phyloP scores from a whole-genome alignment of 2,329 filamentous ascomycete species.

The Xylaria multiplex region DNA sequence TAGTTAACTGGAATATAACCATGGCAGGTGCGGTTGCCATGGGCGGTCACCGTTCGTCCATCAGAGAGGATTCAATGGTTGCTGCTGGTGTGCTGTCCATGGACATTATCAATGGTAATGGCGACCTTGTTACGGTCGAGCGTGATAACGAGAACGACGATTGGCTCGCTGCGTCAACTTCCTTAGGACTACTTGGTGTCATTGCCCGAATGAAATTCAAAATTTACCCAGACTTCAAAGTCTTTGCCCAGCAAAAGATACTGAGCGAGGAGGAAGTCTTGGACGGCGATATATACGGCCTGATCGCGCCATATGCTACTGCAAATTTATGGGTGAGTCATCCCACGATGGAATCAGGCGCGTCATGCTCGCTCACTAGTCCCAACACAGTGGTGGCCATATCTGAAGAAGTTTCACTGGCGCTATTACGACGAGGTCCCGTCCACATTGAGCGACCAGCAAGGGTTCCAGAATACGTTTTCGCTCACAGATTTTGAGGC shows the following conservation, averaged over 20 bases:
- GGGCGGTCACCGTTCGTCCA: slow-evolving; percentile 61
- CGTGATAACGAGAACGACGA: slow-evolving; percentile 57
- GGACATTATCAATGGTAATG: slow-evolving; percentile 61
- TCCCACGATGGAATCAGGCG: not conserved
- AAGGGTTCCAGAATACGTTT: slow-evolving; percentile 64
- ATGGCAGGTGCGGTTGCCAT: slow-evolving; percentile 62
- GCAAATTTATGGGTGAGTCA: slow-evolving; percentile 60
- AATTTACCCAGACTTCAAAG: slow-evolving; percentile 62
- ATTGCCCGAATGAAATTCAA: slow-evolving; percentile 60
- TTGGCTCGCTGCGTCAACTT: slow-evolving; percentile 63
- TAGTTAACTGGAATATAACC: slow-evolving; percentile 66
- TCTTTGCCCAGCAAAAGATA: slow-evolving; percentile 61
- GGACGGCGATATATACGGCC: slow-evolving; percentile 59
- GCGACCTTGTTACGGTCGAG: slow-evolving; percentile 55
- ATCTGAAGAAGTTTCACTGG: slow-evolving; percentile 61
- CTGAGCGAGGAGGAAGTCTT: slow-evolving; percentile 59
- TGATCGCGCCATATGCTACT: slow-evolving; percentile 62
- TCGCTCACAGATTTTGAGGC: slow-evolving; percentile 59
- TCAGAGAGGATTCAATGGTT: slow-evolving; percentile 61
- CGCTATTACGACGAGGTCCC: slow-evolving; percentile 62
- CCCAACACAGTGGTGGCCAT: slow-evolving; percentile 59
- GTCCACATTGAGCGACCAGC: slow-evolving; percentile 52
- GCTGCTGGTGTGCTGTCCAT: slow-evolving; percentile 59
- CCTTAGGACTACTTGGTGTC: slow-evolving; percentile 59
- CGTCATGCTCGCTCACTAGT: not conserved